Percentiles rank a stretch among this genome's conserved stretches.
phyloP scores from a whole-genome alignment of 169 alveolate species.

The Cystoisospora suis region DNA sequence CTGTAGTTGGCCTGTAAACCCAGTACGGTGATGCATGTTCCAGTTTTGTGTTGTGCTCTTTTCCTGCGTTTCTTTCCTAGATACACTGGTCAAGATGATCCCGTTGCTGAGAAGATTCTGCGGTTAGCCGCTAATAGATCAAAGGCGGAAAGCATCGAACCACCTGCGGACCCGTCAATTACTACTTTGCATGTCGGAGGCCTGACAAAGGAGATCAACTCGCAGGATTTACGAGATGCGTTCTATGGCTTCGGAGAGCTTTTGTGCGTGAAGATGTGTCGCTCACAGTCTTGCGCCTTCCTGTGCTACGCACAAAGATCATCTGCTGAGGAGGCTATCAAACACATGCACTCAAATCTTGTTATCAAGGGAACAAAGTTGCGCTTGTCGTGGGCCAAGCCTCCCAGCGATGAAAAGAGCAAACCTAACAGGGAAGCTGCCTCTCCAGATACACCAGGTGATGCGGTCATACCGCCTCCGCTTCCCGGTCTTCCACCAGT shows the following conservation, averaged over 20 bases:
- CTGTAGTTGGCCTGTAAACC: neutral
- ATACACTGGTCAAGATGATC: constrained; percentile 85
- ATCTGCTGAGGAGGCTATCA: constrained; percentile 81
- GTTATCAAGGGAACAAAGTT: constrained; percentile 66
- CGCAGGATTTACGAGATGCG: constrained; percentile 64
- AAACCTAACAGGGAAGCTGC: neutral
- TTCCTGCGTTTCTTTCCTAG: constrained; percentile 27
- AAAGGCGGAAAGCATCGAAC: constrained; percentile 54
- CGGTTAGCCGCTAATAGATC: constrained; percentile 67
- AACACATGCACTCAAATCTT: constrained; percentile 66
- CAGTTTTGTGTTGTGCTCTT: neutral
- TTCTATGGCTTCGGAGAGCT: constrained; percentile 78
- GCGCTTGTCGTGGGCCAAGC: constrained; percentile 74
- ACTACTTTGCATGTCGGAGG: constrained; percentile 82
- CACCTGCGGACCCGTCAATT: constrained; percentile 80
- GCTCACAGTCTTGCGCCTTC: constrained; percentile 75
- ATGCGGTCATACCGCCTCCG: constrained; percentile 1
- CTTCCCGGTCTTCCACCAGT: constrained; percentile 28
- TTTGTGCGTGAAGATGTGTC: constrained; percentile 71
- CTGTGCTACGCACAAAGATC: constrained; percentile 75
- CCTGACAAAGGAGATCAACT: constrained; percentile 49
- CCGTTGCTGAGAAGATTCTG: constrained; percentile 82
- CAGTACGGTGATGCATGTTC: neutral
- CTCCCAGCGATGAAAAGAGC: neutral
- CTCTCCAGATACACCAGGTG: neutral